These are phyloP conservation scores for Phytophthora chlamydospora DNA, from an alignment of 352 stramenopile genomes.

Conservation along the genomic window DNA sequence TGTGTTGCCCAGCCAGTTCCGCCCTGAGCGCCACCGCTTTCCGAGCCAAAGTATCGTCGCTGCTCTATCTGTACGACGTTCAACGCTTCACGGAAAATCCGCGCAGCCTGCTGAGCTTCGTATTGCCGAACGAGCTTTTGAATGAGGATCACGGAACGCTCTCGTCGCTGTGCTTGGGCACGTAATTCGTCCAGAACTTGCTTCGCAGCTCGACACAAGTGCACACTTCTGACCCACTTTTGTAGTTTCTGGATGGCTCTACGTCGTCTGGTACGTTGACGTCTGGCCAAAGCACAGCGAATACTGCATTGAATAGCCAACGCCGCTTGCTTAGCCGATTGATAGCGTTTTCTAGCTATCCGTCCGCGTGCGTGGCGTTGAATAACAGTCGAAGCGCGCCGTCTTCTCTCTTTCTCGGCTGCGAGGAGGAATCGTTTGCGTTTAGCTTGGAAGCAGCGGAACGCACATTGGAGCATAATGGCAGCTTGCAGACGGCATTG, in stretches of 20 bases:
- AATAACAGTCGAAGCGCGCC: constrained; percentile 39
- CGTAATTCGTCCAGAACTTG: constrained; percentile 34
- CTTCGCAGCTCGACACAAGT: constrained; percentile 26
- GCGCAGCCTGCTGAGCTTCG: constrained; percentile 43
- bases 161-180: constrained; percentile 34
- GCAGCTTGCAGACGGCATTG: constrained; percentile 33
- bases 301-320: constrained; percentile 54
- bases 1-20: constrained; percentile 26
- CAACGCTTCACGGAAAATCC: constrained; percentile 50
- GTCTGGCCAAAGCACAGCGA: constrained; percentile 41
- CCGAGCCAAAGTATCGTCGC: constrained; percentile 41
- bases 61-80: constrained; percentile 54
- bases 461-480: constrained; percentile 49
- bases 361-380: constrained; percentile 43
- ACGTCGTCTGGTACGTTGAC: constrained; percentile 20
- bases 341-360: constrained; percentile 25
- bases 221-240: constrained; percentile 35
- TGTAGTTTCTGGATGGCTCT: constrained; percentile 40
- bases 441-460: constrained; percentile 35
- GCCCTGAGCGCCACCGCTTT: constrained; percentile 2
- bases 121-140: constrained; percentile 59
- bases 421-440: constrained; percentile 10
- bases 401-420: constrained; percentile 25
- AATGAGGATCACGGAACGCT: constrained; percentile 56
- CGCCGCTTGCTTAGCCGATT: constrained; percentile 24